A percentile compares a stretch with the other conserved stretches of the same genome.
These are phyloP conservation scores for Zasmidium angulare DNA, from an alignment of 2,329 filamentous ascomycete species.

Conservation along the genomic window DNA sequence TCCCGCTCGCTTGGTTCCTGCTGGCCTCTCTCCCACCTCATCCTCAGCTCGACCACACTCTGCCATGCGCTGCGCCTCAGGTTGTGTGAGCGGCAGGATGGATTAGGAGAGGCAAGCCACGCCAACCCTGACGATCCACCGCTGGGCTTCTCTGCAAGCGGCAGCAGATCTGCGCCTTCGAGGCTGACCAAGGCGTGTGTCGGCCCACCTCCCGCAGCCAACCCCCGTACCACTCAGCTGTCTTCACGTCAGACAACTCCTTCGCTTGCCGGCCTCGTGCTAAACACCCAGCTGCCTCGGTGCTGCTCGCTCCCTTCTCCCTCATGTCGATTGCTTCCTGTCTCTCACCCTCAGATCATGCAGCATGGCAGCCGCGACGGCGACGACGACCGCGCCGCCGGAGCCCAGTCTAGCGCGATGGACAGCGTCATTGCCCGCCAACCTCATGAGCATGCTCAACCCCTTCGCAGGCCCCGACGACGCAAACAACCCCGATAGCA, in stretches of 20 bases:
- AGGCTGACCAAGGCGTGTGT: neutral
- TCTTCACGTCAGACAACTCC: neutral
- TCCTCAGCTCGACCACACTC: neutral
- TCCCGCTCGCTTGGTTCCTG: neutral
- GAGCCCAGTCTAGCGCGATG: constrained; percentile 27
- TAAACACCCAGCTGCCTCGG: neutral
- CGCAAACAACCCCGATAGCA: constrained; percentile 4
- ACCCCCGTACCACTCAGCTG: neutral
- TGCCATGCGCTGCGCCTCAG: neutral
- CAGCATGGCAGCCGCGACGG: constrained; percentile 24
- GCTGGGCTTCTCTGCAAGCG: neutral
- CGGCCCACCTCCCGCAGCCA: too few relatives aligned
- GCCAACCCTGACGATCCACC: neutral
- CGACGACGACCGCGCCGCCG: constrained; percentile 6
- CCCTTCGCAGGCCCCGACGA: constrained; percentile 25
- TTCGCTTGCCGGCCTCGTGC: neutral
- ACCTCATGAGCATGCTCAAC: constrained; percentile 30
- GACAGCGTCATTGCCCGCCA: constrained; percentile 31
- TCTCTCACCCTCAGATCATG: neutral
- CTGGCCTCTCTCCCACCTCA: neutral
- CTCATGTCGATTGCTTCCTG: neutral
- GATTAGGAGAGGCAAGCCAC: neutral
- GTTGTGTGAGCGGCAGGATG: neutral
- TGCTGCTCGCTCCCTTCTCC: neutral
- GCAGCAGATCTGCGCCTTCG: neutral